A percentile compares a stretch with the other conserved stretches of the same genome.
phyloP scores from a whole-genome alignment of 2,329 filamentous ascomycete genomes.

The Penicillium capsulatum region DNA sequence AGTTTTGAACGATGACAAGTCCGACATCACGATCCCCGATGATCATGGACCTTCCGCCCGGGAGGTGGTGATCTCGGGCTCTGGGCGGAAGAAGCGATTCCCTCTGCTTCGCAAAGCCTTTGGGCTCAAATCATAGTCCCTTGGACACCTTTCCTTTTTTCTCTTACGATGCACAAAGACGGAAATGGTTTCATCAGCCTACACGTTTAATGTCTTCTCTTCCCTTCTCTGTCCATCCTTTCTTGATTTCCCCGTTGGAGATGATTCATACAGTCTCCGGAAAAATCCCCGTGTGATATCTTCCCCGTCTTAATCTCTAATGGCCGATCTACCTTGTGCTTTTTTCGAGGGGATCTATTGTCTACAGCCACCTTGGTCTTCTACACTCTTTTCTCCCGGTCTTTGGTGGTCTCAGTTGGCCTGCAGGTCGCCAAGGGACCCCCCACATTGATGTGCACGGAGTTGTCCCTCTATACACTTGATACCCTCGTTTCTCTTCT shows the following conservation, averaged over 20 bases:
- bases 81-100: constrained; percentile 46
- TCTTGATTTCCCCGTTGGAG: constrained; percentile 2
- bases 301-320: constrained; percentile 23
- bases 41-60: constrained; percentile 15
- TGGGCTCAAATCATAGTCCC: constrained; percentile 31
- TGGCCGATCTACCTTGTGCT: constrained; percentile 15
- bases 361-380: neutral
- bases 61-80: constrained; percentile 33
- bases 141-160: neutral
- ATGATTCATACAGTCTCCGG: too few species aligned
- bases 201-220: constrained; percentile 11
- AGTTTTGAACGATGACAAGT: constrained; percentile 11
- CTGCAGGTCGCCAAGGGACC: constrained; percentile 4
- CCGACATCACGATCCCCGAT: constrained; percentile 16
- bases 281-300: constrained; percentile 3
- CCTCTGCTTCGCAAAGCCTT: constrained; percentile 44
- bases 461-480: neutral
- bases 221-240: neutral
- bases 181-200: constrained; percentile 1
- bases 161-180: constrained; percentile 7
- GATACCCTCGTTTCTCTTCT: constrained; percentile 9
- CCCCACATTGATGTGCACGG: constrained; percentile 2
- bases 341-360: neutral
- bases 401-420: neutral
- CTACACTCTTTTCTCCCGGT: constrained; percentile 11